These are phyloP conservation scores for Colletotrichum sp. DNA, from an alignment of 2,329 filamentous ascomycete genomes.

Conservation along the genomic window DNA sequence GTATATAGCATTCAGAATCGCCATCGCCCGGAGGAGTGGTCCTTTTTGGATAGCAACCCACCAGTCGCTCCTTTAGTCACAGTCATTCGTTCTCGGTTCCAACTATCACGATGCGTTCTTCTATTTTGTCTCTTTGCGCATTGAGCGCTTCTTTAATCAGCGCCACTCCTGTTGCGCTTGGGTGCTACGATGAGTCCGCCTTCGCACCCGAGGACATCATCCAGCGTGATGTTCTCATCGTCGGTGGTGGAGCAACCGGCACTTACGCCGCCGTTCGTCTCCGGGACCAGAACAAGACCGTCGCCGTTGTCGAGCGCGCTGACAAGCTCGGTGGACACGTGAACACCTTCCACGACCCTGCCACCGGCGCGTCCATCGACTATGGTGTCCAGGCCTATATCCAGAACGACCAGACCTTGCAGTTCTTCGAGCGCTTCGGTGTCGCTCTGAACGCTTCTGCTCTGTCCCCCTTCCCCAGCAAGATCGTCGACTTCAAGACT, in stretches of 20 bases:
- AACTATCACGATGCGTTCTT: neutral
- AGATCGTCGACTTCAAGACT: conserved; percentile 19
- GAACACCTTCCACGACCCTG: conserved; percentile 47
- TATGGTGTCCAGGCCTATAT: conserved; percentile 40
- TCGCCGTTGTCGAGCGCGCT: conserved; percentile 48
- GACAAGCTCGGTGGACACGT: conserved; percentile 48
- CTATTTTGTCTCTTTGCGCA: conserved; percentile 2
- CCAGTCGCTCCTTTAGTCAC: neutral
- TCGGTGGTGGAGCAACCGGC: conserved; percentile 60
- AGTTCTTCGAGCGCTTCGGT: conserved; percentile 50
- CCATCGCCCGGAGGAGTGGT: too few species aligned
- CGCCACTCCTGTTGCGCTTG: neutral
- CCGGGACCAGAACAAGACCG: conserved; percentile 52
- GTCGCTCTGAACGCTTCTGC: conserved; percentile 26
- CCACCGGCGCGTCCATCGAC: conserved; percentile 35
- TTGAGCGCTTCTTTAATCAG: conserved; percentile 3
- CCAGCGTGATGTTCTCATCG: conserved; percentile 50
- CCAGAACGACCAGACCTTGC: conserved; percentile 39
- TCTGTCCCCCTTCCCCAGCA: conserved; percentile 14
- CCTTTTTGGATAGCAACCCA: neutral
- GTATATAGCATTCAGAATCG: conserved; percentile 1
- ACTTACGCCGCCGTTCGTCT: conserved; percentile 51
- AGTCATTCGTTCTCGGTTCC: neutral
- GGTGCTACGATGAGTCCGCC: conserved; percentile 10
- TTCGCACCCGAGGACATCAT: conserved; percentile 17